Conservation (phyloP, 2,329 filamentous ascomycete genomes). For the Xylogone sp. region DNA sequence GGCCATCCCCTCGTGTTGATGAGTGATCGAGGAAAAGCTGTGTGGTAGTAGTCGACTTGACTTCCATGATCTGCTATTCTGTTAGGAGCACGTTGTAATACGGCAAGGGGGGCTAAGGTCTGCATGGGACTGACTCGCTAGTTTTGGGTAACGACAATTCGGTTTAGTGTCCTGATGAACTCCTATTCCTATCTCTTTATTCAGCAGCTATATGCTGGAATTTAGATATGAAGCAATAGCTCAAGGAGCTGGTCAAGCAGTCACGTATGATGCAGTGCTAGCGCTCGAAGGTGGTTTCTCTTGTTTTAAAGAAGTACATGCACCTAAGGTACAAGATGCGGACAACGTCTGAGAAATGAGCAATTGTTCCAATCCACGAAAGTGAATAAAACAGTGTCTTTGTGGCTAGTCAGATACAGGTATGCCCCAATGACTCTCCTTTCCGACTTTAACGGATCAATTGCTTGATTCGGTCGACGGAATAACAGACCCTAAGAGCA, state of each 20-base stretch:
- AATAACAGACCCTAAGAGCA: background rate
- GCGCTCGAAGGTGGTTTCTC: background rate
- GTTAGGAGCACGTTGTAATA: constrained; percentile 63
- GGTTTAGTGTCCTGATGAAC: constrained; percentile 1
- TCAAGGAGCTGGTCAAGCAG: constrained; percentile 18
- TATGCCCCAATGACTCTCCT: too few species aligned
- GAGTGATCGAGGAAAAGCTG: background rate
- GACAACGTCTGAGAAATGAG: background rate
- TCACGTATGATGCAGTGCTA: constrained; percentile 12
- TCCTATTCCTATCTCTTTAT: constrained; percentile 19
- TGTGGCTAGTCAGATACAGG: background rate
- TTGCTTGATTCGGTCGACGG: too few species aligned
- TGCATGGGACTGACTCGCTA: constrained; percentile 58
- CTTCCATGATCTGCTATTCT: constrained; percentile 10
- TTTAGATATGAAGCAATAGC: constrained; percentile 14
- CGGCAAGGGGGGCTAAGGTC: constrained; percentile 56
- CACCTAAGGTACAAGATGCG: background rate
- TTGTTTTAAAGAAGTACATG: background rate
- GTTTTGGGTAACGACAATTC: constrained; percentile 80
- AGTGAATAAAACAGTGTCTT: background rate
- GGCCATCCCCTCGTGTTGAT: background rate
- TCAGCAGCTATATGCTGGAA: constrained; percentile 22
- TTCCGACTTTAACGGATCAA: too few species aligned
- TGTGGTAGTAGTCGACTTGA: constrained; percentile 8
- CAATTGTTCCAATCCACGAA: background rate